Evolutionary conservation across 2,329 filamentous ascomycete species (phyloP), one percentile per base, ranked within the genome.

Genomic region (Exophiala oligosperma): DNA sequence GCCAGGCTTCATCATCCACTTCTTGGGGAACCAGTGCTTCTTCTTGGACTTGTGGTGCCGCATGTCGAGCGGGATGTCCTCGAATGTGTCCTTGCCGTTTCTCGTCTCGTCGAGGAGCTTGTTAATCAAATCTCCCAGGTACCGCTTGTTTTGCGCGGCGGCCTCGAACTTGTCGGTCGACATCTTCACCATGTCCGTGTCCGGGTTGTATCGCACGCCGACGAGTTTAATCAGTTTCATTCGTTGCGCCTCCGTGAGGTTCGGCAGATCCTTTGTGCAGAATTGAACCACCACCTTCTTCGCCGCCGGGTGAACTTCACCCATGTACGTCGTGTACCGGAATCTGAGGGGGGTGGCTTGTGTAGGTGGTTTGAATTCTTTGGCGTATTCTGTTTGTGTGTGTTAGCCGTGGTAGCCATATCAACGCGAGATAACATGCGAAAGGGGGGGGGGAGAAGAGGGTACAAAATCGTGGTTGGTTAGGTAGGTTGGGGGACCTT

Each of bases 271-370:
- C 56, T 76, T 75, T 14, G 89, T 87, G 63, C 82, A 85, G 76
- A 97, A 96, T 72, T 97, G 90, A 55, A 97, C 86, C 11, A 97
- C 92, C 21, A 99, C 92, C 80, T 99, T 99, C 71, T 86, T 87
- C 75, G 92, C 86, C 2, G 93, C 91, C 0, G 94, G 93, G 76
- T 99, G 95, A 56, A 84, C 80, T 76, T 97, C 94, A 68, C 93
- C 93, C 83, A 99, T 88, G 77, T 97, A 97, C 38, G 89, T 92
- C 14, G 94, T 99, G 79, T 96, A 97, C 69, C 94, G 88, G 85
- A 97, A 99, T 68, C 93, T 89, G 57, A 99, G 84, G 47, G 91
- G 85, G 67, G 90, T 81, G 47, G 70, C 71, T 62, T 85, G 74
- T 29, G 80, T 73, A 1, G 93, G 91, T 2, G 86, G 84, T 60